A percentile compares a stretch with the other conserved stretches of the same genome.
These are phyloP conservation scores for Discostella stelligera DNA, from an alignment of 352 stramenopile species.

Conservation along the genomic window DNA sequence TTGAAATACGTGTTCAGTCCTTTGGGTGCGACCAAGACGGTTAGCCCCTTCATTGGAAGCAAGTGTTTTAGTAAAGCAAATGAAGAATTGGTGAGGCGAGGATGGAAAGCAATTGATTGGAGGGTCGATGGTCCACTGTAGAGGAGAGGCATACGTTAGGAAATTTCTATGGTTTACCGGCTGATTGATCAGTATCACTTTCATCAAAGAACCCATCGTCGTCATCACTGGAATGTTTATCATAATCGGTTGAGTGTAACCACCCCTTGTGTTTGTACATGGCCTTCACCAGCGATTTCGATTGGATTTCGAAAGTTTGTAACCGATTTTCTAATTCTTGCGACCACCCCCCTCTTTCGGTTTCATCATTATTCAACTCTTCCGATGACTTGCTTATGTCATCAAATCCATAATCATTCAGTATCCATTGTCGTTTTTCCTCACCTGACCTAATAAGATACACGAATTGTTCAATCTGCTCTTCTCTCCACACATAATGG, in stretches of 20 bases:
- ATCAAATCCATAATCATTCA: conserved; percentile 76
- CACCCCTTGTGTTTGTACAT: conserved; percentile 45
- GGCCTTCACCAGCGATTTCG: conserved; percentile 25
- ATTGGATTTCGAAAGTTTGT: conserved; percentile 45
- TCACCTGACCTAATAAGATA: conserved; percentile 71
- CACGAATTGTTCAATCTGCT: conserved; percentile 64
- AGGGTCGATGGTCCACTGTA: conserved; percentile 60
- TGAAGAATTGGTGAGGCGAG: conserved; percentile 61
- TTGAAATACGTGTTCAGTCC: conserved; percentile 83
- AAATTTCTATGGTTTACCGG: background rate
- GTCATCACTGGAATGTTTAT: conserved; percentile 21
- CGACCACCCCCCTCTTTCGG: conserved; percentile 15
- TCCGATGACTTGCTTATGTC: conserved; percentile 53
- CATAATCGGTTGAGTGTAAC: conserved; percentile 35
- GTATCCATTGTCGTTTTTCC: conserved; percentile 67
- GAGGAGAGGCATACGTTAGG: background rate
- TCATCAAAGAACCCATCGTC: conserved; percentile 32
- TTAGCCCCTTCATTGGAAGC: conserved; percentile 92
- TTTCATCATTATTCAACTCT: background rate
- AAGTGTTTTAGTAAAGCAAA: conserved; percentile 84
- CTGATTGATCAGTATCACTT: conserved; percentile 1
- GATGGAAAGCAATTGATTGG: conserved; percentile 73
- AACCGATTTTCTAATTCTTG: conserved; percentile 42
- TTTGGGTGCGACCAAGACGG: conserved; percentile 94
- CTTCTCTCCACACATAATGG: conserved; percentile 52